These are phyloP conservation scores for Suhomyces coccinellae DNA, from an alignment of 1,139 yeast species.

Conservation along the genomic window DNA sequence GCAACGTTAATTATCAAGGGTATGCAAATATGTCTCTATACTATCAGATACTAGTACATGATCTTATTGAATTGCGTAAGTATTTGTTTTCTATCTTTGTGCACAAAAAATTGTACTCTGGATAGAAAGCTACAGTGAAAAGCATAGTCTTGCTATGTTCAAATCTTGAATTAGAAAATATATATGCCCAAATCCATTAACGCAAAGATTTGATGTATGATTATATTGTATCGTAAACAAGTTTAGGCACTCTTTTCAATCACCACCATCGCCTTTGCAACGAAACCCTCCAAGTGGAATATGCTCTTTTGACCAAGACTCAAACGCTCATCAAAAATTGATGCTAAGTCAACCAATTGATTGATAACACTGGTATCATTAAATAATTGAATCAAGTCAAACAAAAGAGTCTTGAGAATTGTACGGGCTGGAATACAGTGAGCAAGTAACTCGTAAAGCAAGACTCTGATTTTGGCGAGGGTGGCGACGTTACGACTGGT, in stretches of 20 bases:
- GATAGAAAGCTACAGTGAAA: too few species aligned
- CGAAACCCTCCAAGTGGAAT: constrained; percentile 92
- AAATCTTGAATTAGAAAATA: not conserved
- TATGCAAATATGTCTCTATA: too few species aligned
- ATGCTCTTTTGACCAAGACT: constrained; percentile 86
- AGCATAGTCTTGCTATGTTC: too few species aligned
- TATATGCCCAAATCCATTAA: not conserved
- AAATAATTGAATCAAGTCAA: constrained; percentile 50
- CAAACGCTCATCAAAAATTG: constrained; percentile 83
- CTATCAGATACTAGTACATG: too few species aligned
- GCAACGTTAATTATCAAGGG: too few species aligned
- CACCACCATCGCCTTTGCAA: constrained; percentile 80
- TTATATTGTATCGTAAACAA: not conserved
- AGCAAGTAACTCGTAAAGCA: constrained; percentile 79
- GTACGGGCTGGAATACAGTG: constrained; percentile 91
- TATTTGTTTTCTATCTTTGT: too few species aligned
- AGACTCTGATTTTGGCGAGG: constrained; percentile 70
- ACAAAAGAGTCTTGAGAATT: constrained; percentile 67
- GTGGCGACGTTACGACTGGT: constrained; percentile 68
- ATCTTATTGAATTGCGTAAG: too few species aligned
- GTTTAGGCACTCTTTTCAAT: constrained; percentile 16
- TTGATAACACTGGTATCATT: constrained; percentile 39
- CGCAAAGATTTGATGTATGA: not conserved
- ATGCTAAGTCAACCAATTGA: constrained; percentile 64
- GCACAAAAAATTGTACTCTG: too few species aligned